phyloP scores from a whole-genome alignment of 495 filamentous ascomycete species.

The Trichoderma reesei region DNA sequence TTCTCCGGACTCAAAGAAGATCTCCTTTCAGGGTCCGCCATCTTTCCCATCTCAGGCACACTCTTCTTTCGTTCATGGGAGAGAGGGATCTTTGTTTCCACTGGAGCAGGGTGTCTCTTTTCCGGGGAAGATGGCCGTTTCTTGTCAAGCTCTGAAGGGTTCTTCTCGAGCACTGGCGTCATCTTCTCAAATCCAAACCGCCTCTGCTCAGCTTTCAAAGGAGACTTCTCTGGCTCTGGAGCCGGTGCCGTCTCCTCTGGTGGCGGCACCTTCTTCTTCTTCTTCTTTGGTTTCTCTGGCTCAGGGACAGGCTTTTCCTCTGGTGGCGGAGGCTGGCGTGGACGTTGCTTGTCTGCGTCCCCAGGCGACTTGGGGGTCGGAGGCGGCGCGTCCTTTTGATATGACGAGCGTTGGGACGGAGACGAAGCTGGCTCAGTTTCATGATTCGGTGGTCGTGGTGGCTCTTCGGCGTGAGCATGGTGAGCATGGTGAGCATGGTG shows the following conservation, averaged over 20 bases:
- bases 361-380: neutral
- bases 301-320: conserved; percentile 2
- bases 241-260: neutral
- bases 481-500: too few species aligned
- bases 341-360: neutral
- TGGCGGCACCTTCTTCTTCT: neutral
- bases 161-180: conserved; percentile 10
- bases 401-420: conserved; percentile 12
- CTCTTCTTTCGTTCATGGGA: neutral
- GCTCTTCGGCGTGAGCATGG: too few species aligned
- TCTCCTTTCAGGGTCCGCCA: neutral
- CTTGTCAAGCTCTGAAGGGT: conserved; percentile 12
- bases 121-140: neutral
- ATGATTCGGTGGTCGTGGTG: conserved; percentile 17
- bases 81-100: neutral
- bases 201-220: neutral
- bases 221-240: conserved; percentile 6
- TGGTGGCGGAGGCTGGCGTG: conserved; percentile 17
- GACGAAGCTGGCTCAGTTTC: conserved; percentile 15
- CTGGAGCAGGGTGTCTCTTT: neutral
- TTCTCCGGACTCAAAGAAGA: neutral
- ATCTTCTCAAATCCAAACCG: conserved; percentile 6
- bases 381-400: conserved; percentile 12
- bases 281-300: neutral
- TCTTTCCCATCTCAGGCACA: neutral